Conservation (phyloP, 257 asterid species). For the Apocynum venetum region DNA sequence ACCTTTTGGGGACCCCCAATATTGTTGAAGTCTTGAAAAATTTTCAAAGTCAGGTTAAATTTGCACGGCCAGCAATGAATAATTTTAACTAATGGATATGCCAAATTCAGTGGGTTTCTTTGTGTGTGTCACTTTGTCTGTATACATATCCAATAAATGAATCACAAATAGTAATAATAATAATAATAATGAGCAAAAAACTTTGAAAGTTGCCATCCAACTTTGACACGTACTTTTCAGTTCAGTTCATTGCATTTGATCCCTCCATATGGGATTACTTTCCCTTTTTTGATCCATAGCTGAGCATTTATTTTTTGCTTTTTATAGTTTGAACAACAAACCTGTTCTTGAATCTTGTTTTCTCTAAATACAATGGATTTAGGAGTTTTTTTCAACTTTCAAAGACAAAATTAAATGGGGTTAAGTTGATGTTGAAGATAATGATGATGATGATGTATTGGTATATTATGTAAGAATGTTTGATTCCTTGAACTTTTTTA, state of each 20-base stretch:
- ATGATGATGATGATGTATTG: too few relatives aligned
- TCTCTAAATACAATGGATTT: constrained; percentile 2
- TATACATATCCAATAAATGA: not conserved
- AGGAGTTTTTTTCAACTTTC: not conserved
- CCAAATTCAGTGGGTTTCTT: not conserved
- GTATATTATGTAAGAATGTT: not conserved
- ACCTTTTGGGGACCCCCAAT: not conserved
- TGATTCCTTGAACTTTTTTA: not conserved
- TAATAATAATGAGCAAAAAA: too few relatives aligned
- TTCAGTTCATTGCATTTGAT: constrained; percentile 36
- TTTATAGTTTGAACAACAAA: not conserved
- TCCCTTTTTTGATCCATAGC: not conserved
- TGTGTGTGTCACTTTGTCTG: too few relatives aligned
- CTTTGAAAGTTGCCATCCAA: constrained; percentile 28
- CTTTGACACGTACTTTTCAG: constrained; percentile 49
- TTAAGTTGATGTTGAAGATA: not conserved
- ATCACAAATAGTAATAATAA: not conserved
- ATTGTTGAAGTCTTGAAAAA: not conserved
- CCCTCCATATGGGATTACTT: not conserved
- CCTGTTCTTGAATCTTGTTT: not conserved
- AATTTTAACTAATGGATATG: too few relatives aligned
- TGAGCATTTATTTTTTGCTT: not conserved
- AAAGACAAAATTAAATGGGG: constrained; percentile 1
- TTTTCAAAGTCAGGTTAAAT: not conserved
- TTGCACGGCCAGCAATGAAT: not conserved